Evolutionary conservation across 73 alveolate species (phyloP).

Genomic region (Tetrahymena malaccensis): DNA sequence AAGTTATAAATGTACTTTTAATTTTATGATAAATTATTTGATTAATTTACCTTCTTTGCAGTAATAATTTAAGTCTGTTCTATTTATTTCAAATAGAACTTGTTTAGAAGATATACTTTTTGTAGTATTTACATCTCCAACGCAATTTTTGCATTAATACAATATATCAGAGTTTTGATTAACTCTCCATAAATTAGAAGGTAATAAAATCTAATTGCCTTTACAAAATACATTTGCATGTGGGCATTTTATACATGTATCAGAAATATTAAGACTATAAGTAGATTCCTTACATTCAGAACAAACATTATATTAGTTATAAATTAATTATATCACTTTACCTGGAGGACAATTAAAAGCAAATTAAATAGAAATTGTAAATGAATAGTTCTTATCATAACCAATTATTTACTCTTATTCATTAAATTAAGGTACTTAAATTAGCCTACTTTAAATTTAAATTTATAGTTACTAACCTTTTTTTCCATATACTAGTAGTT

Average conservation of each 20-base stretch:
- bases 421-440: not conserved
- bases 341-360: not conserved
- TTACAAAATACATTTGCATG: not conserved
- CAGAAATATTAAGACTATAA: not conserved
- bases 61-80: not conserved
- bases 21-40: not conserved
- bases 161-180: not conserved
- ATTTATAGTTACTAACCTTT: not conserved
- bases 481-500: not conserved
- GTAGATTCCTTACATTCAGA: not conserved
- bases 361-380: not conserved
- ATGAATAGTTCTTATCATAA: not conserved
- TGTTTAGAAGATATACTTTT: not conserved
- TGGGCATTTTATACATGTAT: not conserved
- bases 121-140: not conserved
- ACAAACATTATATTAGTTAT: not conserved
- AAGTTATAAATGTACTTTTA: not conserved
- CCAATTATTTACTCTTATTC: not conserved
- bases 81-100: not conserved
- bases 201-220: not conserved
- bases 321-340: not conserved
- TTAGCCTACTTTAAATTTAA: not conserved
- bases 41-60: not conserved
- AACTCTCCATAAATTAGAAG: not conserved
- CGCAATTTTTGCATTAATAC: not conserved